Conservation (phyloP, 352 stramenopile species). For the Globisporangium perplexum region DNA sequence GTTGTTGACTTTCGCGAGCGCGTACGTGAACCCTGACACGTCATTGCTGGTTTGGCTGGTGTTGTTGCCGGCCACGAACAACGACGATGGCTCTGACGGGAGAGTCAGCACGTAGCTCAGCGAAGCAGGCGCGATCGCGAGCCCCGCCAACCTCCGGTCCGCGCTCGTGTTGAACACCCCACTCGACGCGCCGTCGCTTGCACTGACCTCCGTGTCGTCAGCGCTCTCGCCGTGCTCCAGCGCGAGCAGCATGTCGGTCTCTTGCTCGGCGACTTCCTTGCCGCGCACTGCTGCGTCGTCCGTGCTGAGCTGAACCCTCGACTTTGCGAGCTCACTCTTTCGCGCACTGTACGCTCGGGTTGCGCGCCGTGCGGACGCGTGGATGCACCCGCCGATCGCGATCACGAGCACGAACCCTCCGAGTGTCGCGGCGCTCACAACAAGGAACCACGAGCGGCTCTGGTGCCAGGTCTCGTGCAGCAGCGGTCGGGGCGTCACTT, state of each 20-base stretch:
- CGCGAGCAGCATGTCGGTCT: constrained; percentile 6
- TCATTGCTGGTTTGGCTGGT: background rate
- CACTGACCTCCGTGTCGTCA: background rate
- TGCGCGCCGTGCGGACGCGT: constrained; percentile 1
- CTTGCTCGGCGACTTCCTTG: constrained; percentile 1
- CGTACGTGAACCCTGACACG: constrained; percentile 1
- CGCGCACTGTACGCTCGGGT: background rate
- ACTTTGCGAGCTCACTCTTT: constrained; percentile 4
- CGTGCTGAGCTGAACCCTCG: background rate
- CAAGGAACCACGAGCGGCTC: constrained; percentile 27
- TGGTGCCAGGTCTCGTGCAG: constrained; percentile 20
- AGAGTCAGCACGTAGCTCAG: background rate
- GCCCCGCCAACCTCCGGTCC: background rate
- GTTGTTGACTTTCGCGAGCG: constrained; percentile 5
- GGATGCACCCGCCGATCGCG: background rate
- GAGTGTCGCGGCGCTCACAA: constrained; percentile 17
- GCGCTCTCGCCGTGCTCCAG: background rate
- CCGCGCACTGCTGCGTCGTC: background rate
- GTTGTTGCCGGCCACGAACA: background rate
- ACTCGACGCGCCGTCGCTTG: background rate
- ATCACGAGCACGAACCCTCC: constrained; percentile 11
- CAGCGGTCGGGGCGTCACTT: constrained; percentile 2
- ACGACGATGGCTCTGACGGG: background rate
- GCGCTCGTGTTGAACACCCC: background rate
- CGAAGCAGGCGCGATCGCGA: background rate